phyloP scores from a whole-genome alignment of 371 early-diverging fungal genomes.

The Fennellomyces sp. region DNA sequence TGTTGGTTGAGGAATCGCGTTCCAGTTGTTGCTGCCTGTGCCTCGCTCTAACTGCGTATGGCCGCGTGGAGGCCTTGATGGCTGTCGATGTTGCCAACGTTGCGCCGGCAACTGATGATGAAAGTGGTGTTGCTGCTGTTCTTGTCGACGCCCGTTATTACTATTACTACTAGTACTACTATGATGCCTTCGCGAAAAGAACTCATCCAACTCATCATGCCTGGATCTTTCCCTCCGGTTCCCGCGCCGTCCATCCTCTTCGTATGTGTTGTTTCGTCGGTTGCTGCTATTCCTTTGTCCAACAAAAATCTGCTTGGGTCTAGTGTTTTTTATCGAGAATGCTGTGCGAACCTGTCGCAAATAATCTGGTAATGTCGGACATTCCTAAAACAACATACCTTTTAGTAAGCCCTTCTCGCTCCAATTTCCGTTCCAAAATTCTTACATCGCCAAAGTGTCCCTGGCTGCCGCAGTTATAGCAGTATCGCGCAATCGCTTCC shows the following conservation, averaged over 20 bases:
- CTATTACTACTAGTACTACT: background rate
- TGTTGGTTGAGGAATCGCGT: slow-evolving; percentile 1
- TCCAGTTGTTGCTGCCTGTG: slow-evolving; percentile 8
- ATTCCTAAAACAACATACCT: background rate
- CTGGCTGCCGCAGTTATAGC: slow-evolving; percentile 2
- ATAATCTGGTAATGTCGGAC: background rate
- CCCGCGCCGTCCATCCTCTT: no score
- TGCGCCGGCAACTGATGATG: background rate
- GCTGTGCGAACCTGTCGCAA: background rate
- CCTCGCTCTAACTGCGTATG: slow-evolving; percentile 7
- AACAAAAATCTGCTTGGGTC: background rate
- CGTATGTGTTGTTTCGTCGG: background rate
- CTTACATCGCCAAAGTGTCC: slow-evolving; percentile 9
- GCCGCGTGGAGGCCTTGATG: background rate
- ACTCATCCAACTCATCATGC: background rate
- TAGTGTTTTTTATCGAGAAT: background rate
- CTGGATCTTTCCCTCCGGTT: background rate
- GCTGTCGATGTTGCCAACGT: background rate
- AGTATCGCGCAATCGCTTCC: background rate
- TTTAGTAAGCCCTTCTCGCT: background rate
- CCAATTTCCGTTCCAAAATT: background rate
- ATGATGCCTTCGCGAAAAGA: no score
- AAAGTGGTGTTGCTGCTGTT: background rate
- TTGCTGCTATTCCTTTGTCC: background rate
- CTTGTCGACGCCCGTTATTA: background rate